Conservation (phyloP, 495 filamentous ascomycete genomes). For the Evansstolkia leycettana region DNA sequence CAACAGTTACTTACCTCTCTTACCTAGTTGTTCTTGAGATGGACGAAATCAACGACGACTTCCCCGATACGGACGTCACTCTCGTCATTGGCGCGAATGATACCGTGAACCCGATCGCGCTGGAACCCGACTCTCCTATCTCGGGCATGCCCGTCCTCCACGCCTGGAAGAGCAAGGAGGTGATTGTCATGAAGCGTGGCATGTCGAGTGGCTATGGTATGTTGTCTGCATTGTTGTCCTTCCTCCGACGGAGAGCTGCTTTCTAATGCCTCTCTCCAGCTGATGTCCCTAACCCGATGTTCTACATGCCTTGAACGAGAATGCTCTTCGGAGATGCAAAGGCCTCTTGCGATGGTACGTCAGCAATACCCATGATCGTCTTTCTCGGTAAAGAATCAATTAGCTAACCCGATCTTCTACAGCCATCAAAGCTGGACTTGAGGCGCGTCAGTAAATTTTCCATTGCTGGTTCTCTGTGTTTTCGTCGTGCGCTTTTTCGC, state of each 20-base stretch:
- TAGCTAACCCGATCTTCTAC: slow-evolving; percentile 1
- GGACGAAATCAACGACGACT: slow-evolving; percentile 88
- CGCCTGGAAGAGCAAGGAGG: slow-evolving; percentile 83
- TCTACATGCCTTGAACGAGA: slow-evolving; percentile 69
- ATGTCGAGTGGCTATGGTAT: slow-evolving; percentile 71
- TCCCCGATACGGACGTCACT: slow-evolving; percentile 67
- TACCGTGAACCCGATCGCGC: slow-evolving; percentile 72
- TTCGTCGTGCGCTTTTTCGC: too few relatives aligned
- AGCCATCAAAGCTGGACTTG: slow-evolving; percentile 31
- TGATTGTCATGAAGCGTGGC: slow-evolving; percentile 75
- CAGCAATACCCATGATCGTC: background rate
- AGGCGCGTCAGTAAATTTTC: slow-evolving; percentile 22
- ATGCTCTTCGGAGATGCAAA: slow-evolving; percentile 83
- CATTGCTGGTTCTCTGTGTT: too few relatives aligned
- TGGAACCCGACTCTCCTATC: slow-evolving; percentile 66
- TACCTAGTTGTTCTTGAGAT: slow-evolving; percentile 63
- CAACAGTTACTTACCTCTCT: too few relatives aligned
- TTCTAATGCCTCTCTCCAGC: slow-evolving; percentile 34
- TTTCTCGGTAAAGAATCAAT: too few relatives aligned
- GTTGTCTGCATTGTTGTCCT: slow-evolving; percentile 6
- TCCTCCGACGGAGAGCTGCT: too few relatives aligned
- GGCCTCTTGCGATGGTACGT: slow-evolving; percentile 56
- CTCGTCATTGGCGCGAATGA: slow-evolving; percentile 80
- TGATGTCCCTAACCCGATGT: slow-evolving; percentile 80
- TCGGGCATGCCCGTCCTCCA: slow-evolving; percentile 80